These are phyloP conservation scores for Arthroderma sp. DNA, from an alignment of 2,329 filamentous ascomycete species.

Conservation along the genomic window DNA sequence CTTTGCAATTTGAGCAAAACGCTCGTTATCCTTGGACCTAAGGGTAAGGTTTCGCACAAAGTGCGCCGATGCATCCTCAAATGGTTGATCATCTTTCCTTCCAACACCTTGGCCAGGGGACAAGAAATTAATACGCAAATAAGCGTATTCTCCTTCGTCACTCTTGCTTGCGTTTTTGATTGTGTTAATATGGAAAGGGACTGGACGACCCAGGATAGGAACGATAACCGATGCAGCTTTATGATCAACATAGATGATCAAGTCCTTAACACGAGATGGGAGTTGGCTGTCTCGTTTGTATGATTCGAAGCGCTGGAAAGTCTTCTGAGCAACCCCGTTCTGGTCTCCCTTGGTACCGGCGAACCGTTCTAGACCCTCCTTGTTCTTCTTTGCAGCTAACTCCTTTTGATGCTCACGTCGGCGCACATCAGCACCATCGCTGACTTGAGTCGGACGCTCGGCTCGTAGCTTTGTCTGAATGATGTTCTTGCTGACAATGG, in stretches of 20 bases:
- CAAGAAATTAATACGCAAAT: conserved; percentile 90
- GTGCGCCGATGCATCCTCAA: conserved; percentile 90
- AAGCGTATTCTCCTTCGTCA: conserved; percentile 87
- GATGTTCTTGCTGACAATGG: conserved; percentile 88
- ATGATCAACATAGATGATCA: conserved; percentile 78
- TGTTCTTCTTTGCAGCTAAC: conserved; percentile 73
- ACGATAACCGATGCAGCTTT: conserved; percentile 86
- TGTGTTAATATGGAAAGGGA: conserved; percentile 94
- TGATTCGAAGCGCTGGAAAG: conserved; percentile 97
- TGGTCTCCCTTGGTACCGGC: conserved; percentile 71
- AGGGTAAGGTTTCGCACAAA: conserved; percentile 94
- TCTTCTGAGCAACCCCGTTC: conserved; percentile 88
- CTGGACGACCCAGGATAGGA: conserved; percentile 92
- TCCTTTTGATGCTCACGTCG: conserved; percentile 89
- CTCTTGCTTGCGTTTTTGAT: conserved; percentile 99
- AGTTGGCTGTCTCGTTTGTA: conserved; percentile 98
- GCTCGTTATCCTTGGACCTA: conserved; percentile 74
- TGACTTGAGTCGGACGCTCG: conserved; percentile 74
- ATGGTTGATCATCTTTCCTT: conserved; percentile 92
- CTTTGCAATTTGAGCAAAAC: conserved; percentile 80
- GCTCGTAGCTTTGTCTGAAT: conserved; percentile 85
- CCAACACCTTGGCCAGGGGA: conserved; percentile 96
- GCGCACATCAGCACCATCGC: conserved; percentile 78
- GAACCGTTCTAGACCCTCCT: conserved; percentile 74
- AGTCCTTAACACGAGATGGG: conserved; percentile 66